phyloP scores from a whole-genome alignment of 331 rosid genomes.

The Arachis monticola region DNA sequence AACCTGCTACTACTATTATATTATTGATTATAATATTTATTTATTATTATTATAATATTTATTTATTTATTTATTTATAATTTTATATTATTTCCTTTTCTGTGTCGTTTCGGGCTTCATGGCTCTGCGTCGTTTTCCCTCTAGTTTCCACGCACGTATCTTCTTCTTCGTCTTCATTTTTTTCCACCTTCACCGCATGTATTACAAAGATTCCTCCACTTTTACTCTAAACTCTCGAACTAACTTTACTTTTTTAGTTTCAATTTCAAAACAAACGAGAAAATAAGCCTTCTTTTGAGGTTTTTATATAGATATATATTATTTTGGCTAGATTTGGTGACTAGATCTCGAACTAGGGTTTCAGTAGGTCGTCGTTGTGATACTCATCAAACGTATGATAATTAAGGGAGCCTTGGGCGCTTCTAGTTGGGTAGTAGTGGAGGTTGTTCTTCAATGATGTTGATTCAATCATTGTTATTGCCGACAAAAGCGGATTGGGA shows the following conservation, averaged over 20 bases:
- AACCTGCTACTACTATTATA: neutral
- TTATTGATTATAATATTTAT: neutral
- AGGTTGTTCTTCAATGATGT: neutral
- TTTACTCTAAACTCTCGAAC: neutral
- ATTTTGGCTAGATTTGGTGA: neutral
- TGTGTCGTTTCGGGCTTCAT: constrained; percentile 18
- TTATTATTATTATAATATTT: neutral
- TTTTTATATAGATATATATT: too few species aligned
- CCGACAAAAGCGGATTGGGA: neutral
- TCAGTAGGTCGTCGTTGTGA: constrained; percentile 12
- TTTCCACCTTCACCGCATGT: constrained; percentile 12
- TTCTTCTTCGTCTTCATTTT: neutral
- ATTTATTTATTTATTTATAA: neutral
- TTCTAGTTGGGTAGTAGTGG: neutral
- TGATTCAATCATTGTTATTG: neutral
- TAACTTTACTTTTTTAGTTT: neutral
- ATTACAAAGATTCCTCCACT: neutral
- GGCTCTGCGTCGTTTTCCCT: constrained; percentile 16
- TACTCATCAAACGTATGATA: constrained; percentile 20
- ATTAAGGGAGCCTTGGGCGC: constrained; percentile 4
- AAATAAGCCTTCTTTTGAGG: neutral
- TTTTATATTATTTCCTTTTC: neutral
- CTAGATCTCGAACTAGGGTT: constrained; percentile 53
- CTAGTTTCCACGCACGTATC: constrained; percentile 3
- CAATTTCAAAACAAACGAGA: neutral